phyloP scores from a whole-genome alignment of 2,329 filamentous ascomycete species.

The Nothopassalora personata region DNA sequence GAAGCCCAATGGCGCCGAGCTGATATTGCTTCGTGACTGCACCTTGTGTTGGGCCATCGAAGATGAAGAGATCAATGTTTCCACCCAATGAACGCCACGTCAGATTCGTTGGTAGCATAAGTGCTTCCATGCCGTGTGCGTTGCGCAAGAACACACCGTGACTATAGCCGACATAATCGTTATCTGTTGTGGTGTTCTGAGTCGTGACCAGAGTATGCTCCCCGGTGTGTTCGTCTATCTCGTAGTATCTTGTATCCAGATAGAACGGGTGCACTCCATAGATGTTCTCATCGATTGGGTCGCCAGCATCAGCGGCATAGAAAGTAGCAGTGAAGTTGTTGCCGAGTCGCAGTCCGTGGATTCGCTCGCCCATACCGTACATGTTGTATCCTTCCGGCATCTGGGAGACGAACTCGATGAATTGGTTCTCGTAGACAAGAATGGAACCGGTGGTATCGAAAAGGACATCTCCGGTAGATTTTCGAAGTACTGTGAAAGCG shows the following conservation, averaged over 20 bases:
- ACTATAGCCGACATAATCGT: conserved; percentile 60
- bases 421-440: conserved; percentile 71
- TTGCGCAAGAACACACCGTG: conserved; percentile 77
- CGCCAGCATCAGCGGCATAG: conserved; percentile 63
- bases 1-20: conserved; percentile 59
- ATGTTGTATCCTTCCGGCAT: conserved; percentile 68
- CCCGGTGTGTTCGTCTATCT: conserved; percentile 43
- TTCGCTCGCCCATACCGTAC: conserved; percentile 66
- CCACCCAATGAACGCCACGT: conserved; percentile 73
- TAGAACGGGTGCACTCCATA: conserved; percentile 77
- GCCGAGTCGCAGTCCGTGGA: conserved; percentile 65
- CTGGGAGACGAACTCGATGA: conserved; percentile 64
- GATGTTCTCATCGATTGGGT: conserved; percentile 60
- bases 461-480: conserved; percentile 58
- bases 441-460: conserved; percentile 61
- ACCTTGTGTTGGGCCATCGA: conserved; percentile 63
- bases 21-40: conserved; percentile 69
- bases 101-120: conserved; percentile 58
- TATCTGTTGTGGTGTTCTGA: conserved; percentile 48
- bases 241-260: conserved; percentile 71
- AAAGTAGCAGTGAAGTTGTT: conserved; percentile 66
- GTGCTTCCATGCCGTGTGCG: conserved; percentile 67
- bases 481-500: conserved; percentile 51
- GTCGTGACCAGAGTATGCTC: conserved; percentile 49
- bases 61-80: conserved; percentile 73